Percentiles rank a stretch among this genome's conserved stretches.
Evolutionary conservation across 2,329 filamentous ascomycete genomes (phyloP).

Genomic region (Aspergillus novofumigatus): DNA sequence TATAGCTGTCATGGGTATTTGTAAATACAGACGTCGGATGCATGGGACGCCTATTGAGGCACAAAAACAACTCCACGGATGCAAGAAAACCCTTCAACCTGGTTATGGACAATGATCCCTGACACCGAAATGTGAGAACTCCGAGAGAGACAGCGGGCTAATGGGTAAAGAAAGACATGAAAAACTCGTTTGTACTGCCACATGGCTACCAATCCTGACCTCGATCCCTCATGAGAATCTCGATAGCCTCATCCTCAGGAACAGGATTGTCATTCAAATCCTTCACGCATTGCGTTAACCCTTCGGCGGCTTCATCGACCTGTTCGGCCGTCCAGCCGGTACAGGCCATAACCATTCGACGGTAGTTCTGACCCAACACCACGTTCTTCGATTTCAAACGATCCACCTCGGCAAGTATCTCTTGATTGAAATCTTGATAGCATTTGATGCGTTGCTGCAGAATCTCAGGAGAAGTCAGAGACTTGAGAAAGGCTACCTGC

Average conservation of each 20-base stretch:
- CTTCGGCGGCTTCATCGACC: constrained; percentile 76
- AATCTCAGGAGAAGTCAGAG: constrained; percentile 57
- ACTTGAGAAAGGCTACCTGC: constrained; percentile 41
- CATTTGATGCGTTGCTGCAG: constrained; percentile 67
- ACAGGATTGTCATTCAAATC: constrained; percentile 60
- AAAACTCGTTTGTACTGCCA: not conserved
- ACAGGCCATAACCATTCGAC: constrained; percentile 81
- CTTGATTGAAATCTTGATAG: constrained; percentile 64
- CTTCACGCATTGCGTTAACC: constrained; percentile 80
- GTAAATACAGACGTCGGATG: constrained; percentile 3
- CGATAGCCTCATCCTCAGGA: constrained; percentile 42
- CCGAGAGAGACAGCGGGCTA: not conserved
- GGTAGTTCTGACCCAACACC: constrained; percentile 82
- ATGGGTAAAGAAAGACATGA: not conserved
- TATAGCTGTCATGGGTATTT: constrained; percentile 3
- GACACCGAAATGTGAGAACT: not conserved
- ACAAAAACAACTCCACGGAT: not conserved
- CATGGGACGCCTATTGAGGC: not conserved
- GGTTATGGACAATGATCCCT: not conserved
- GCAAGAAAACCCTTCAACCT: not conserved
- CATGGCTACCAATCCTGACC: constrained; percentile 41
- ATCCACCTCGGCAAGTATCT: constrained; percentile 63
- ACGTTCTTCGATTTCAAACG: constrained; percentile 73
- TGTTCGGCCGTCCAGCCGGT: constrained; percentile 72
- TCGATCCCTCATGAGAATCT: constrained; percentile 43